Evolutionary conservation across 805 yeast genomes (phyloP).

Genomic region (Naumovozyma dairenensis): DNA sequence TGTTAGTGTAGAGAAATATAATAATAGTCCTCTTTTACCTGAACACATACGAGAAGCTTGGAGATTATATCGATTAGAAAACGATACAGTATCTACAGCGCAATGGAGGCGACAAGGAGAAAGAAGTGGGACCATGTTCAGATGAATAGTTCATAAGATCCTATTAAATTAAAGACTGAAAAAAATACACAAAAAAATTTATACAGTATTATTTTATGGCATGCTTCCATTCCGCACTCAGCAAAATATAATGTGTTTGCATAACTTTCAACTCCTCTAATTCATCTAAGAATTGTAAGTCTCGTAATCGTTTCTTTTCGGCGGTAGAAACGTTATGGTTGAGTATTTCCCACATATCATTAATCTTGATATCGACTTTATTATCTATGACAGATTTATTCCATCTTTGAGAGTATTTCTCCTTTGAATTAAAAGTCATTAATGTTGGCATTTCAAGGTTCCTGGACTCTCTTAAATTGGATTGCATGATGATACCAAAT

Average conservation of each 20-base stretch:
- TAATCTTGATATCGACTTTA: slow-evolving; percentile 4
- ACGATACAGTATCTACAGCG: slow-evolving; percentile 49
- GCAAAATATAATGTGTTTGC: slow-evolving; percentile 43
- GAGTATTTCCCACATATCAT: slow-evolving; percentile 30
- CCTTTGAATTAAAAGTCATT: slow-evolving; percentile 32
- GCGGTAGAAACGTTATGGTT: slow-evolving; percentile 25
- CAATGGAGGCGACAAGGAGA: slow-evolving; percentile 68
- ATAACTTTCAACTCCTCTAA: slow-evolving; percentile 45
- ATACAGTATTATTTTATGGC: too few relatives aligned
- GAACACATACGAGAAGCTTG: slow-evolving; percentile 85
- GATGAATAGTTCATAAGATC: too few relatives aligned
- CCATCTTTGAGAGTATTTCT: slow-evolving; percentile 20
- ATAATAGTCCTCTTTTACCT: slow-evolving; percentile 58
- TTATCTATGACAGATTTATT: background rate
- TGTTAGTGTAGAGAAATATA: slow-evolving; percentile 29
- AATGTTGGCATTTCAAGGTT: slow-evolving; percentile 35
- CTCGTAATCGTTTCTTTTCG: slow-evolving; percentile 35
- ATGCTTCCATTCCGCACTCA: slow-evolving; percentile 19
- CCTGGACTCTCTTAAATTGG: slow-evolving; percentile 39
- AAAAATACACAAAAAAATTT: background rate
- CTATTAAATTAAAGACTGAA: background rate
- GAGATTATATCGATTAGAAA: slow-evolving; percentile 63
- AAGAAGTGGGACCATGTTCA: slow-evolving; percentile 59
- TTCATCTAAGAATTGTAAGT: slow-evolving; percentile 48
- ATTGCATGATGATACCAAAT: slow-evolving; percentile 47